Conservation (phyloP, 2,329 filamentous ascomycete genomes). For the Ceratocystiopsis sp. region DNA sequence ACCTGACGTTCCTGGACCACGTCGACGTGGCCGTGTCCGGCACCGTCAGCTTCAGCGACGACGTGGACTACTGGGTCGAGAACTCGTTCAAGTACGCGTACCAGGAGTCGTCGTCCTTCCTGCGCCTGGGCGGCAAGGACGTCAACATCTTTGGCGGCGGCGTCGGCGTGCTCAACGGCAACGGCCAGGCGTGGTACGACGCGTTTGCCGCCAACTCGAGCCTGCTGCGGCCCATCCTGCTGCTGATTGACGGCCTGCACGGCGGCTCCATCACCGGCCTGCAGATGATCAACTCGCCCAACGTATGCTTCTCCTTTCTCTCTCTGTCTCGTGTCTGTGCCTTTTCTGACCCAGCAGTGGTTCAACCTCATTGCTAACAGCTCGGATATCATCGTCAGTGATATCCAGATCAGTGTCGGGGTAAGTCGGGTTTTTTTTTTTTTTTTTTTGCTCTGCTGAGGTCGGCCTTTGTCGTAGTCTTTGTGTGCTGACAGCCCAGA, state of each 20-base stretch:
- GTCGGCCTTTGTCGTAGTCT: too few species aligned
- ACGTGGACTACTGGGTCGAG: constrained; percentile 50
- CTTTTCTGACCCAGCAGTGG: constrained; percentile 27
- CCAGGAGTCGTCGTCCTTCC: constrained; percentile 51
- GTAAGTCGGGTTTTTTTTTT: constrained; percentile 18
- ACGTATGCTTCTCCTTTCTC: too few species aligned
- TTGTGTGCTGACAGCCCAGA: too few species aligned
- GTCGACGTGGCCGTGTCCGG: constrained; percentile 30
- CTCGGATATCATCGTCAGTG: constrained; percentile 41
- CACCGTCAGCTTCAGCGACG: constrained; percentile 42
- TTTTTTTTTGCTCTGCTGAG: too few species aligned
- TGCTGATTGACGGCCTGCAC: constrained; percentile 41
- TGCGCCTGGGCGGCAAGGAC: constrained; percentile 47
- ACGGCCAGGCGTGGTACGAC: constrained; percentile 49
- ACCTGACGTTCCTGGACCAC: constrained; percentile 36
- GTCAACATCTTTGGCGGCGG: constrained; percentile 46
- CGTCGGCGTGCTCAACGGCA: constrained; percentile 33
- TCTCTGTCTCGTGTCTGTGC: too few species aligned
- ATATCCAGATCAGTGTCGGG: constrained; percentile 40
- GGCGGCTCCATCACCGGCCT: constrained; percentile 38
- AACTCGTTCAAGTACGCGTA: constrained; percentile 44
- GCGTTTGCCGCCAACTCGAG: constrained; percentile 39
- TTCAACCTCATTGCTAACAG: constrained; percentile 46
- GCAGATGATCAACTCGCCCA: constrained; percentile 29
- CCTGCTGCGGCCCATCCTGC: constrained; percentile 40